Evolutionary conservation across 1,284 basidiomycete genomes (phyloP).

Genomic region (Hortiboletus rubellus): DNA sequence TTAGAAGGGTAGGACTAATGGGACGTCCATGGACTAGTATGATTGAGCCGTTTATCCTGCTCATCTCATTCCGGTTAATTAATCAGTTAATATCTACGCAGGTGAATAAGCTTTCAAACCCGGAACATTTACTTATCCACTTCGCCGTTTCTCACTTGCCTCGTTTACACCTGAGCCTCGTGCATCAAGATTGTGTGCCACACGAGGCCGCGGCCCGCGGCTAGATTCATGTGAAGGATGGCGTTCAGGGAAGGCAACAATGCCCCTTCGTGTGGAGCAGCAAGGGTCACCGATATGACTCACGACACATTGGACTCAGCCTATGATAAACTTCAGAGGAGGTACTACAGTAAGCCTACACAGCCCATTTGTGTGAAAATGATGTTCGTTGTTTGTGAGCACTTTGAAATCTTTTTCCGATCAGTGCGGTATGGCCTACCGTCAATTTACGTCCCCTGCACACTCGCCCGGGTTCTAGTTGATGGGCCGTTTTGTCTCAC

Average conservation of each 20-base stretch:
- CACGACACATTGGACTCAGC: not conserved
- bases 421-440: not conserved
- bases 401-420: constrained; percentile 4
- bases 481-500: constrained; percentile 9
- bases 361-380: not conserved
- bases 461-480: not conserved
- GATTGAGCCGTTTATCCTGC: not conserved
- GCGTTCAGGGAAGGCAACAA: not conserved
- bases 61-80: constrained; percentile 3
- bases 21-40: not conserved
- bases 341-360: not conserved
- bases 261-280: not conserved
- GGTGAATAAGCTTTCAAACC: constrained; percentile 22
- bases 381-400: not conserved
- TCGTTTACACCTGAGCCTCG: constrained; percentile 4
- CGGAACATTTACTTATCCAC: constrained; percentile 4
- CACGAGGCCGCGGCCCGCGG: constrained; percentile 27
- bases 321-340: not conserved
- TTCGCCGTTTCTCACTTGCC: constrained; percentile 11
- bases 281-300: not conserved
- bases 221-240: not conserved
- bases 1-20: not conserved
- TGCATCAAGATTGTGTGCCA: constrained; percentile 2
- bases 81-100: constrained; percentile 7
- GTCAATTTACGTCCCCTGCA: constrained; percentile 11